Evolutionary conservation across 768 basidiomycete species (phyloP), one percentile per base, ranked within the genome.

Genomic region (Suillus bovinus): DNA sequence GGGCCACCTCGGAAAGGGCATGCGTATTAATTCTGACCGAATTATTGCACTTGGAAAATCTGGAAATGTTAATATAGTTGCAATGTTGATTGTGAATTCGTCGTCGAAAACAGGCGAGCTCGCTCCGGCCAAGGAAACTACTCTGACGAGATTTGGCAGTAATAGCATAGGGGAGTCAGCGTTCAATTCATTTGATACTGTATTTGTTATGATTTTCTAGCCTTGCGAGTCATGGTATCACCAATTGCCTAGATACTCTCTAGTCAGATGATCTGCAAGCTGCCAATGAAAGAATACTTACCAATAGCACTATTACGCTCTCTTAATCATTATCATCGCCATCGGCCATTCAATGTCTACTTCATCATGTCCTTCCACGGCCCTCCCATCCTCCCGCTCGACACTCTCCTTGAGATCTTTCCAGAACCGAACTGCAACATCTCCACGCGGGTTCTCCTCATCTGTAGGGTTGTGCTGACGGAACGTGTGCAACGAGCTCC

Each of bases 401-500:
- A 69, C 78, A 0, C 71, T 80, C 50, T 79, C 77, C 64, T 81
- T 77, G 56, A 90, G 67, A 56, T 78, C 73, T 64, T 82, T 81
- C 83, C 85, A 84, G 67, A 90, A 88, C 17, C 89, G 77, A 64
- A 83, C 76, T 10, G 86, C 84, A 46, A 93, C 82, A 70, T 89
- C 86, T 1, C 88, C 88, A 24, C 86, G 85, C 0, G 71, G 64
- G 29, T 76, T 71, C 47, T 70, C 66, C 14, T 59, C 63, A 68
- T 93, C 89, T 34, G 83, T 79, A 0, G 90, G 89, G 69, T 86
- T 81, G 13, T 68, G 69, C 64, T 89, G 87, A 63, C 86, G 83
- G 71, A 83, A 93, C 14, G 83, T 84, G 63, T 89, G 85, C 55
- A 91, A 74, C 2, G 90, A 77, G 67, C 88, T 91, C 79, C 83